A percentile compares a stretch with the other conserved stretches of the same genome.
Evolutionary conservation across 1,284 basidiomycete species (phyloP).

Genomic region (Puccinia novopanici): DNA sequence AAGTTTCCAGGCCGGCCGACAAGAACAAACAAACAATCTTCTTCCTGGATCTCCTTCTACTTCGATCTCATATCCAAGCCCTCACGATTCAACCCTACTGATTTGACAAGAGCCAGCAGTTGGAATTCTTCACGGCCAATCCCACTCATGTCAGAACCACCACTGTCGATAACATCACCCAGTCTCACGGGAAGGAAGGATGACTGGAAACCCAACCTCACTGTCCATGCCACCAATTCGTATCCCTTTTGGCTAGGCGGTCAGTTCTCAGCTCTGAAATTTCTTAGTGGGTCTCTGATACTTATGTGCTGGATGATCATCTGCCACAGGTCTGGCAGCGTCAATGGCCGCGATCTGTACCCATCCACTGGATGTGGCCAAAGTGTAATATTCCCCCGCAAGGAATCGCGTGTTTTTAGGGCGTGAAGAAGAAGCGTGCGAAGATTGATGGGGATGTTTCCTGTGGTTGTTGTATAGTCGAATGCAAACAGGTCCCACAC

Average conservation of each 20-base stretch:
- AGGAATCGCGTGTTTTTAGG: not conserved
- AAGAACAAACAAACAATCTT: not conserved
- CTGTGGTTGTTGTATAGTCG: slow-evolving; percentile 22
- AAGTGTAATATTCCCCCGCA: slow-evolving; percentile 36
- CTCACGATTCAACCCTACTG: no score
- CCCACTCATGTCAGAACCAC: slow-evolving; percentile 3
- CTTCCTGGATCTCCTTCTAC: not conserved
- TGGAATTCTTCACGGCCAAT: not conserved
- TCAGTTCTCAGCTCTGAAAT: not conserved
- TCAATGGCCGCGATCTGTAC: slow-evolving; percentile 45
- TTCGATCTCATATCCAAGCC: not conserved
- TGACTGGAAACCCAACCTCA: slow-evolving; percentile 1
- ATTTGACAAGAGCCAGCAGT: not conserved
- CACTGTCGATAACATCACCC: not conserved
- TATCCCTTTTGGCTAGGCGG: slow-evolving; percentile 51
- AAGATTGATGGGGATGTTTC: not conserved
- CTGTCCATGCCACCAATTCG: slow-evolving; percentile 12
- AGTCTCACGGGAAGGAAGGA: not conserved
- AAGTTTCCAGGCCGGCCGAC: not conserved
- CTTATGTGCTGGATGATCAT: not conserved
- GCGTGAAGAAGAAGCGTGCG: not conserved
- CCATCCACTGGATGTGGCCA: slow-evolving; percentile 50
- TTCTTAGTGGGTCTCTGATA: not conserved
- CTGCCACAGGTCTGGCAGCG: slow-evolving; percentile 33
- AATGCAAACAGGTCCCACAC: slow-evolving; percentile 48